phyloP scores from a whole-genome alignment of 2,329 filamentous ascomycete genomes.

The Sporothrix sp. region DNA sequence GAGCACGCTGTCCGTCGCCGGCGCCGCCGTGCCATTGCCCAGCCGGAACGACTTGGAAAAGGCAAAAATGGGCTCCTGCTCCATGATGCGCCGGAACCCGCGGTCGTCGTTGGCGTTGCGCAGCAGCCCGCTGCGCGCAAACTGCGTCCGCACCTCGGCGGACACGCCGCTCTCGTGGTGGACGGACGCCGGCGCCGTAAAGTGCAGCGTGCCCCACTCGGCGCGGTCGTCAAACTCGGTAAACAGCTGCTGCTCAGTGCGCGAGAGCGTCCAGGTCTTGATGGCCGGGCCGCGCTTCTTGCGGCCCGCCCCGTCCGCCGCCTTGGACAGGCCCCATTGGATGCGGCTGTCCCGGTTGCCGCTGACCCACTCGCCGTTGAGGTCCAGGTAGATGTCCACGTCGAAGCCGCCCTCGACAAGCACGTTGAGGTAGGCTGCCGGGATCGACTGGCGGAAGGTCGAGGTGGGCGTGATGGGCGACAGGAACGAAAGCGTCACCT shows the following conservation, averaged over 20 bases:
- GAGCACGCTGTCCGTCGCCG: constrained; percentile 42
- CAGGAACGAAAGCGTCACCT: constrained; percentile 45
- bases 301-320: constrained; percentile 25
- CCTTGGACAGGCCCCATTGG: constrained; percentile 53
- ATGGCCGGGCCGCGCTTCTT: constrained; percentile 23
- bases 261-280: constrained; percentile 58
- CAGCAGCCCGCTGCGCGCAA: constrained; percentile 57
- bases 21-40: constrained; percentile 16
- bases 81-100: constrained; percentile 57
- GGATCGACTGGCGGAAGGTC: constrained; percentile 68
- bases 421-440: constrained; percentile 70
- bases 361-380: constrained; percentile 75
- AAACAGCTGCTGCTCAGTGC: constrained; percentile 55
- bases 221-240: constrained; percentile 64
- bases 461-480: constrained; percentile 76
- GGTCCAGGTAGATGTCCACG: constrained; percentile 55
- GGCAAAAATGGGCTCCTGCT: constrained; percentile 72
- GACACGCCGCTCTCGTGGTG: constrained; percentile 64
- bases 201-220: constrained; percentile 76
- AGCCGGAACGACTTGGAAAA: constrained; percentile 57
- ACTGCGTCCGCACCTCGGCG: constrained; percentile 53
- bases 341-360: constrained; percentile 61
- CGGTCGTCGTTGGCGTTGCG: constrained; percentile 40
- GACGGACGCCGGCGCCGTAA: constrained; percentile 59
- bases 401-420: constrained; percentile 57